phyloP scores from a whole-genome alignment of 331 rosid species.

The Telfairia occidentalis region DNA sequence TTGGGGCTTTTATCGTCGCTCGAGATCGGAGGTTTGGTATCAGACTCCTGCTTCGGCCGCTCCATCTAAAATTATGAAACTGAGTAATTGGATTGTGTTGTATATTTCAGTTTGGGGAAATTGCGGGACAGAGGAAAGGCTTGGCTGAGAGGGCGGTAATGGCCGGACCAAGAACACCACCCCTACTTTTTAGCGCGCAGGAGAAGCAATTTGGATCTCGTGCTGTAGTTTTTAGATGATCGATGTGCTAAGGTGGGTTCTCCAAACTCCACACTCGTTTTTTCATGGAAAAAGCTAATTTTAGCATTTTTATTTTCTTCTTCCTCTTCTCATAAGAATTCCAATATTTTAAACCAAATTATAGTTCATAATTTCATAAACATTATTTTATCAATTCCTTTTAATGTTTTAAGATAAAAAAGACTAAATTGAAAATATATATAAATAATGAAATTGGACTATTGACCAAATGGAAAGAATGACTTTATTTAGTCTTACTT shows the following conservation, averaged over 20 bases:
- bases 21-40: background rate
- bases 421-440: no score
- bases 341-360: no score
- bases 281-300: background rate
- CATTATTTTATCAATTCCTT: no score
- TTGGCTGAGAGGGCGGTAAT: slow-evolving; percentile 15
- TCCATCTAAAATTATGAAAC: slow-evolving; percentile 30
- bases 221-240: background rate
- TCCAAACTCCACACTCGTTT: background rate
- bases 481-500: no score
- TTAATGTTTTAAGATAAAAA: no score
- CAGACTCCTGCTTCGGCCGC: slow-evolving; percentile 25
- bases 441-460: no score
- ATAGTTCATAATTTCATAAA: no score
- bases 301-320: background rate
- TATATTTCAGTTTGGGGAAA: background rate
- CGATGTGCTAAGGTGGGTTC: background rate
- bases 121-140: background rate
- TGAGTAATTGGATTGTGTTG: background rate
- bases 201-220: slow-evolving; percentile 7
- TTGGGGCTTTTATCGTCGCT: slow-evolving; percentile 9
- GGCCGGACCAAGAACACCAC: background rate
- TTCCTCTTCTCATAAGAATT: no score
- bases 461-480: no score
- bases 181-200: slow-evolving; percentile 18